Evolutionary conservation across 306 rosid genomes (phyloP).

Genomic region (Phaseolus lunatus): DNA sequence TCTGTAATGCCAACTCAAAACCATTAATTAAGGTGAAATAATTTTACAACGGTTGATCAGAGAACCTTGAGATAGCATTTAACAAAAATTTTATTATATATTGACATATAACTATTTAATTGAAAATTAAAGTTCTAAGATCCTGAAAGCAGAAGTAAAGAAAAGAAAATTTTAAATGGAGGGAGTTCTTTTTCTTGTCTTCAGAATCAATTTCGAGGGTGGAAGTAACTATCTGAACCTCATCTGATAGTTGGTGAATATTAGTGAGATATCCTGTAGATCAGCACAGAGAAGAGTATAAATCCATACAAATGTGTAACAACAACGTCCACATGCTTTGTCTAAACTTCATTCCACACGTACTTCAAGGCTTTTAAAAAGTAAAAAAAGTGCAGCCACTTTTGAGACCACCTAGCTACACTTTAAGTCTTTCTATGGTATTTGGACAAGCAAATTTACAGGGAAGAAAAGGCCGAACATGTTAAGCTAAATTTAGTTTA

Average conservation of each 20-base stretch:
- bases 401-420: slow-evolving; percentile 26
- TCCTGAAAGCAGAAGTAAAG: too few relatives aligned
- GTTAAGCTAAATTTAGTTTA: not conserved
- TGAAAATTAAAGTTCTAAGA: not conserved
- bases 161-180: not conserved
- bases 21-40: too few relatives aligned
- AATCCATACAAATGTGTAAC: slow-evolving; percentile 4
- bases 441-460: not conserved
- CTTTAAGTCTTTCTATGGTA: not conserved
- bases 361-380: slow-evolving; percentile 6
- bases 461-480: not conserved
- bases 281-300: not conserved
- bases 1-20: too few relatives aligned
- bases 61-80: too few relatives aligned
- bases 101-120: not conserved
- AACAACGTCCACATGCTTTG: slow-evolving; percentile 3
- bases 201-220: not conserved
- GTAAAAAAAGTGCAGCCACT: slow-evolving; percentile 29
- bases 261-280: not conserved
- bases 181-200: not conserved
- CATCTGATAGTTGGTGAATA: slow-evolving; percentile 1
- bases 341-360: slow-evolving; percentile 23
- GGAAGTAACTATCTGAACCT: slow-evolving; percentile 8
- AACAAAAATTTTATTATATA: too few relatives aligned
- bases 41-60: too few relatives aligned